Evolutionary conservation across 768 basidiomycete genomes (phyloP), one percentile per base, ranked within the genome.

Genomic region (Pleurotus cornucopiae): DNA sequence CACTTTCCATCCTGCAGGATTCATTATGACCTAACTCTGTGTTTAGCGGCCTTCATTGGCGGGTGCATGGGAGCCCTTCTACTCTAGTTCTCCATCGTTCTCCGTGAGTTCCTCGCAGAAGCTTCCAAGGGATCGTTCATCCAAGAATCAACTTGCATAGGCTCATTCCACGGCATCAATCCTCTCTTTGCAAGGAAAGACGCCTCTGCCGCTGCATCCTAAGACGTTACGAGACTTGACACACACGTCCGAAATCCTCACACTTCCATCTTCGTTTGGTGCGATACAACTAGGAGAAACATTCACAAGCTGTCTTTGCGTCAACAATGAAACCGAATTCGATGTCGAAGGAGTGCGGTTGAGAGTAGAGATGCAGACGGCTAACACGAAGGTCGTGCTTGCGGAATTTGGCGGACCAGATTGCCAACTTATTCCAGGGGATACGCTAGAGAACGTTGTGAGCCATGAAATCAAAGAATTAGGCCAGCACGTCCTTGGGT

Each of bases 391-490:
- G 68, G 71, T 78, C 3, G 66, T 78, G 12, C 71, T 88, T 20
- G 80, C 78, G 13, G 89, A 89, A 62, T 78, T 84, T 46, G 88
- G 88, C 4, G 85, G 83, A 3, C 58, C 72, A 6, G 75, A 75
- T 2, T 68, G 76, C 38, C 69, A 65, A 20, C 71, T 96, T 48
- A 54, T 67, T 0, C 75, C 78, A 2, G 82, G 84, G 20, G 82
- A 85, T 63, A 82, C 82, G 0, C 63, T 91, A 30, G 87, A 91
- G 66, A 73, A 76, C 43, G 72, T 89, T 13, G 86, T 93, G 1
- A 77, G 84, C 58, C 89, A 92, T 64, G 95, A 98, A 72, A 90
- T 97, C 61, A 97, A 97, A 70, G 94, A 98, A 66, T 76, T 96
- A 16, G 94, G 93, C 0, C 85, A 92, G 65, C 94, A 96, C 68